These are phyloP conservation scores for Psilocybe azurescens DNA, from an alignment of 768 basidiomycete species.

Conservation along the genomic window DNA sequence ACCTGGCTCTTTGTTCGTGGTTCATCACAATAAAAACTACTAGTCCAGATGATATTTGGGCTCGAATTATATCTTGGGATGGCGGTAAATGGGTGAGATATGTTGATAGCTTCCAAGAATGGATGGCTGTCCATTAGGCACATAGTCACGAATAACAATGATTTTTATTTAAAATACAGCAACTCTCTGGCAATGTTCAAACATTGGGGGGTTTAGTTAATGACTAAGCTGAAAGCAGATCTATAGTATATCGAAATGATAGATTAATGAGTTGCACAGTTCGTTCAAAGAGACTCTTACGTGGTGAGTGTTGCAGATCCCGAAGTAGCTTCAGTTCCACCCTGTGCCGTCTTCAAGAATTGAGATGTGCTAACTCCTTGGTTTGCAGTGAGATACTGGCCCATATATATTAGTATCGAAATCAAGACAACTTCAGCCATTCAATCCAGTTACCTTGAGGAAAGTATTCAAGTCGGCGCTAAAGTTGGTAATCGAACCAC, in stretches of 20 bases:
- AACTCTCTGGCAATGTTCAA: neutral
- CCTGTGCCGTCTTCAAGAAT: constrained; percentile 63
- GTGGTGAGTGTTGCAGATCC: constrained; percentile 60
- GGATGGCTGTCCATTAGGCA: constrained; percentile 21
- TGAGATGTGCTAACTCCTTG: constrained; percentile 53
- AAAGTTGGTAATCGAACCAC: constrained; percentile 49
- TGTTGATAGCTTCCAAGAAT: constrained; percentile 23
- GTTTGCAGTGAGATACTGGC: constrained; percentile 56
- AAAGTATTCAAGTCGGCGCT: constrained; percentile 58
- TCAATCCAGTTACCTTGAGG: constrained; percentile 42
- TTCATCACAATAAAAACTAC: constrained; percentile 27
- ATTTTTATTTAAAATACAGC: neutral
- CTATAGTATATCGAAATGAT: constrained; percentile 29
- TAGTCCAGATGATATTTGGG: constrained; percentile 33
- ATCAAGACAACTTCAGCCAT: neutral
- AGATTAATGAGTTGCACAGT: neutral
- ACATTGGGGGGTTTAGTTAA: constrained; percentile 39
- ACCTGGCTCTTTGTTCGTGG: constrained; percentile 31
- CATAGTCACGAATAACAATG: neutral
- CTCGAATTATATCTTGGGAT: constrained; percentile 29
- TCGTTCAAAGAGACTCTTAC: constrained; percentile 36
- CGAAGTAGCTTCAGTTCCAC: constrained; percentile 65
- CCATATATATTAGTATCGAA: neutral
- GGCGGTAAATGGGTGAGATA: constrained; percentile 32
- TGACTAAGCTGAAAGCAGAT: constrained; percentile 47